Evolutionary conservation across 495 filamentous ascomycete genomes (phyloP), one percentile per base, ranked within the genome.

Genomic region (Baudoinia panamericana): DNA sequence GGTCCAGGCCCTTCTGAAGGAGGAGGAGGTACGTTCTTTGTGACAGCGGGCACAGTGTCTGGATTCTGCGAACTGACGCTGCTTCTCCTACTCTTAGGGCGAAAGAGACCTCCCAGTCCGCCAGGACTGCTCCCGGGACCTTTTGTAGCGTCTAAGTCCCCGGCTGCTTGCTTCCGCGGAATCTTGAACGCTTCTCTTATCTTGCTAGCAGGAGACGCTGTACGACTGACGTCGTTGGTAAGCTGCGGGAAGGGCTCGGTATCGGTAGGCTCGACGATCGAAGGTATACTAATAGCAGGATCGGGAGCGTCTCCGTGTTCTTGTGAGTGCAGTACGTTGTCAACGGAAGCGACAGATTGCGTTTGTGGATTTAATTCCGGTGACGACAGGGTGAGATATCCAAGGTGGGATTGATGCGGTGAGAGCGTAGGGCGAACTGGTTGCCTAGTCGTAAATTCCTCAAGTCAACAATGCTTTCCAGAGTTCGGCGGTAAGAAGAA

Each of bases 351-450:
- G 36, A 51, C 48, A 24, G 56, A 39, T 5, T 15, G 22, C 3
- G 43, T 19, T 24, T 49, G 45, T 13, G 42, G 32, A 15, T 56
- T 35, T 24, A 90, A 72, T 37, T 86, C 61, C 21, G 84, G 85
- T 19, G 85, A 87, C 12, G 83, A 88, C 10, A 80, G 75, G 21
- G 85, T 88, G 39, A 87, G 67, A 58, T 82, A 80, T 41, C 78
- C 83, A 48, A 76, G 67, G 55, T 90, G 84, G 20, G 83, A 88
- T 26, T 78, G 69, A 59, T 78, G 79, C 21, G 76, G 68, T 29
- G 78, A 76, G 39, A 82, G 69, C 43, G 61, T 63, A 50, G 73
- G 80, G 25, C 60, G 41, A 29, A 51, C 23, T 41, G 72, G 76
- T 33, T 67, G 63, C 38, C 72, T 75, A 52, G 22, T 46, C 13